Percentiles rank a stretch among this genome's conserved stretches.
phyloP scores from a whole-genome alignment of 2,329 filamentous ascomycete species.

The Trichoderma koningii region DNA sequence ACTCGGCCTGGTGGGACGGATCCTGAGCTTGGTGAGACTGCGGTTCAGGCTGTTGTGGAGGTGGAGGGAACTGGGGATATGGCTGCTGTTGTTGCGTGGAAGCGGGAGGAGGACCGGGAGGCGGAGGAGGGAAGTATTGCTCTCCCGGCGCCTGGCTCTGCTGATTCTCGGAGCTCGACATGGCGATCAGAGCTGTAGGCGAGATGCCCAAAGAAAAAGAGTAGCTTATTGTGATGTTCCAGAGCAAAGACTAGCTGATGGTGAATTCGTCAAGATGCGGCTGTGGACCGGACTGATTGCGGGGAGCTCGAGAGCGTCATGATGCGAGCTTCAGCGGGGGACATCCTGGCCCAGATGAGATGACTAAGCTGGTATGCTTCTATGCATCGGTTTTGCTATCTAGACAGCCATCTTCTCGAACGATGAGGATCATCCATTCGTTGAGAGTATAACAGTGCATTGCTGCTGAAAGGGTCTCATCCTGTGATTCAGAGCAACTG shows the following conservation, averaged over 20 bases:
- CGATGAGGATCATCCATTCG: too few relatives aligned
- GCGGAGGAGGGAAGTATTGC: conserved; percentile 23
- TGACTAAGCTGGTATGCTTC: conserved; percentile 10
- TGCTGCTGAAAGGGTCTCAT: too few relatives aligned
- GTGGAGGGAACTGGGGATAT: conserved; percentile 12
- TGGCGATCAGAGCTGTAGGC: not conserved
- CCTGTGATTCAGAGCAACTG: too few relatives aligned
- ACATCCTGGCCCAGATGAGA: not conserved
- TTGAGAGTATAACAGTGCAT: too few relatives aligned
- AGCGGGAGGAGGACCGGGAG: conserved; percentile 12
- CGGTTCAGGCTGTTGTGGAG: conserved; percentile 1
- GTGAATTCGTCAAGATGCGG: not conserved
- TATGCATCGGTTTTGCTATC: not conserved
- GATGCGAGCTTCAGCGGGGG: conserved; percentile 21
- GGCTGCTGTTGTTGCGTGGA: conserved; percentile 18
- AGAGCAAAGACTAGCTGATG: too few relatives aligned
- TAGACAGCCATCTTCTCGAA: not conserved
- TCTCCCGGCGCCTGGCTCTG: conserved; percentile 7
- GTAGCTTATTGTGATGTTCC: not conserved
- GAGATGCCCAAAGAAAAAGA: not conserved
- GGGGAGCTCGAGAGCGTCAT: conserved; percentile 3
- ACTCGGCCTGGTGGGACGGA: not conserved
- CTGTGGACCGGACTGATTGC: not conserved
- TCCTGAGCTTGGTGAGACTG: conserved; percentile 1
- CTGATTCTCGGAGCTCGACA: conserved; percentile 16